Base-by-base conservation (phyloP, 1,284 basidiomycete genomes). In the Cystobasidium sp. region DNA sequence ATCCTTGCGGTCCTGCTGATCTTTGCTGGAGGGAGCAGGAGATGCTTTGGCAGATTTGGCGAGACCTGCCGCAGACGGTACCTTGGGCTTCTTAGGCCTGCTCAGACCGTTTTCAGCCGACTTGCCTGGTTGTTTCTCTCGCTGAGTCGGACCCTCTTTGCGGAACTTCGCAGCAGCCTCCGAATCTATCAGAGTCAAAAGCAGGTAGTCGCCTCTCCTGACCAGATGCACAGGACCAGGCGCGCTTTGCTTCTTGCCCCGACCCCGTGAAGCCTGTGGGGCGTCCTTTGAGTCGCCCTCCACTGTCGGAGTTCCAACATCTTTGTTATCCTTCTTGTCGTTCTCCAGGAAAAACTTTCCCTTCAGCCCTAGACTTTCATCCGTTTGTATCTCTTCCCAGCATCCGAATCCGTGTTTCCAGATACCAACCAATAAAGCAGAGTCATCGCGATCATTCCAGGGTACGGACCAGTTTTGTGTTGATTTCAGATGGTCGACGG, bases 141-240 rank as follows among this genome's bases (percentile, higher is more conserved):
- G 74, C 61, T 51, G 68, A 53, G 43, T 49, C 78, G 75, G 20
- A 59, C 64, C 64, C 44, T 51, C 72, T 66, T 76, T 62, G 62
- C 46, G 58, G 49, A n/a, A 43, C 46, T 71, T 82, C 81, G 16
- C 76, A 76, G 81, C 80, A 82, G 80, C 71, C 71, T 82, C 41
- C 80, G 81, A 83, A 92, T 91, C 80, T 68, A 91, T 89, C 78
- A 99, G 86, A 77, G 95, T 86, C 75, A 93, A 88, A 77, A 94
- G 86, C 75, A 99, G 87, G 84, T 96, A 99, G 83, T 99, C 97
- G 44, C 94, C 95, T 69, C 97, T 88, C 62, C 97, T 91, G 53
- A 97, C 96, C 53, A 99, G 90, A 83, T 99, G 97, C 75, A 99
- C 96, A 22, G 94, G 93, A 78, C 94, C 95, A 18, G 95, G 95